Evolutionary conservation across 129 eudicot species (phyloP).

Genomic region (Kitagawia praeruptora): DNA sequence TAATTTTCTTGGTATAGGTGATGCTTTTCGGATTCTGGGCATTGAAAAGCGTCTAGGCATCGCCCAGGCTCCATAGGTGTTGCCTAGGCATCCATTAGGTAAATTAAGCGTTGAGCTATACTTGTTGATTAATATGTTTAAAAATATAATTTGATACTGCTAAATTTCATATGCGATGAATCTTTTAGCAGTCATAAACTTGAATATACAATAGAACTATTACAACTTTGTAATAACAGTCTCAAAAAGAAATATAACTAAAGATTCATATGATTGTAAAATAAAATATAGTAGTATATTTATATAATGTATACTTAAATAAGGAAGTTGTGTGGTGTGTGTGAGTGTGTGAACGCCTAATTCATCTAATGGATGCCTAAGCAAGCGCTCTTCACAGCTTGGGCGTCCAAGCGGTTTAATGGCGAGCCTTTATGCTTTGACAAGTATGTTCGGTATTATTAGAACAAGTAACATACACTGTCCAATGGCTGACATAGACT

Average conservation of each 20-base stretch:
- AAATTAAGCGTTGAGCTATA: background rate
- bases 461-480: conserved; percentile 36
- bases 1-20: background rate
- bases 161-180: background rate
- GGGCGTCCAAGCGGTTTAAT: background rate
- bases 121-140: background rate
- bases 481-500: conserved; percentile 52
- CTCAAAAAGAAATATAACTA: background rate
- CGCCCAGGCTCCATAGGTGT: background rate
- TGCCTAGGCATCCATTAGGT: background rate
- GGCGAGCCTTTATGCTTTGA: background rate
- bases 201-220: background rate
- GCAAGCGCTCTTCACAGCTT: background rate
- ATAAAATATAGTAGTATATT: background rate
- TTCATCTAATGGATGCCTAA: background rate
- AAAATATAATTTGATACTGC: background rate
- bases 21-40: background rate
- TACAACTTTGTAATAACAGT: background rate
- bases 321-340: background rate
- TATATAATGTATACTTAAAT: background rate
- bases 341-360: background rate
- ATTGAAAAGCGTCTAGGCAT: background rate
- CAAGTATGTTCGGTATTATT: background rate
- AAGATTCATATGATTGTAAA: background rate
- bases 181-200: background rate